Percentiles rank a stretch among this genome's conserved stretches.
phyloP scores from a whole-genome alignment of 768 basidiomycete genomes.

The Heimioporus sp. region DNA sequence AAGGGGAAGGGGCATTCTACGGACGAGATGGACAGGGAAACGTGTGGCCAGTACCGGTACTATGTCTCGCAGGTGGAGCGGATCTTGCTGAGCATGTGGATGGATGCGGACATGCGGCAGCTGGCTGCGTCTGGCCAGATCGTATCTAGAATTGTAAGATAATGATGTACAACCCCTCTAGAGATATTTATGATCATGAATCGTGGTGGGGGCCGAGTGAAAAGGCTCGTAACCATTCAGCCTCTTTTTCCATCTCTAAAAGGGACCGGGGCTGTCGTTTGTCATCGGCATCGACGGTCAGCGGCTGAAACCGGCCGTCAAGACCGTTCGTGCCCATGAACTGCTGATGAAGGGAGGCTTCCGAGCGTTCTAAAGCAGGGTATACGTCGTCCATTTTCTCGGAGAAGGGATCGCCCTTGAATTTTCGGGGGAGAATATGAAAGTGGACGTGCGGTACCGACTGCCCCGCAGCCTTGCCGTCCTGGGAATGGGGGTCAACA shows the following conservation, averaged over 20 bases:
- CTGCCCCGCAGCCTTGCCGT: conserved; percentile 84
- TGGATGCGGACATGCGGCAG: conserved; percentile 39
- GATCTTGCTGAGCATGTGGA: conserved; percentile 29
- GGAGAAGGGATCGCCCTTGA: conserved; percentile 64
- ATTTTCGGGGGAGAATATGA: conserved; percentile 84
- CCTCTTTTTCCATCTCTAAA: conserved; percentile 82
- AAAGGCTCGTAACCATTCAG: conserved; percentile 60
- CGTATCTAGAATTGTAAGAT: conserved; percentile 17
- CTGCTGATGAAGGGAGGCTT: conserved; percentile 47
- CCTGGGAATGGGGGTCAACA: conserved; percentile 42
- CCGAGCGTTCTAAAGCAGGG: conserved; percentile 69
- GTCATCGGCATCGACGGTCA: conserved; percentile 72
- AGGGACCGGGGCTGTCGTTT: conserved; percentile 56
- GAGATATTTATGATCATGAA: background rate
- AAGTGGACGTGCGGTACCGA: conserved; percentile 84
- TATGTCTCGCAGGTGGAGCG: conserved; percentile 40
- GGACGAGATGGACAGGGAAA: conserved; percentile 7
- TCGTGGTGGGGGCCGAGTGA: conserved; percentile 32
- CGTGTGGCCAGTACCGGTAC: conserved; percentile 24
- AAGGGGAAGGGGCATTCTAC: conserved; percentile 28
- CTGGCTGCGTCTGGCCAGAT: conserved; percentile 35
- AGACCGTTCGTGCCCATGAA: conserved; percentile 20
- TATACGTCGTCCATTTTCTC: conserved; percentile 72
- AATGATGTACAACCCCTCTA: conserved; percentile 5
- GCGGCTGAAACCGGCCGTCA: conserved; percentile 31